Percentiles rank a stretch among this genome's conserved stretches.
Conservation (phyloP, 164 flowering plant species). For the Vitis vinifera region ASM3070453v1 NC_081805.1:6915001-6915500, state of each 20-base stretch:
- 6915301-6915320: conserved; percentile 70
- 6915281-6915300: conserved; percentile 68
- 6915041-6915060: conserved; percentile 68
- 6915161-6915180: conserved; percentile 59
- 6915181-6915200: conserved; percentile 59
- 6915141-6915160: conserved; percentile 37
- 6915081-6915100: conserved; percentile 83
- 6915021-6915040: conserved; percentile 69
- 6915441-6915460: conserved; percentile 67
- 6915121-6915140: conserved; percentile 36
- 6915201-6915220: conserved; percentile 73
- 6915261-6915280: conserved; percentile 44
- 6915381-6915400: conserved; percentile 70
- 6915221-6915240: conserved; percentile 64
- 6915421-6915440: conserved; percentile 55
- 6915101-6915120: conserved; percentile 52
- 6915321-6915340: conserved; percentile 77
- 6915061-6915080: conserved; percentile 74
- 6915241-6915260: conserved; percentile 51
- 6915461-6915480: conserved; percentile 70
- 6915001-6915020: conserved; percentile 71
- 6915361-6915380: conserved; percentile 74
- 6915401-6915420: conserved; percentile 96
- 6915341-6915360: conserved; percentile 91
- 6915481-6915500: conserved; percentile 55